Evolutionary conservation across 2,329 filamentous ascomycete genomes (phyloP), one percentile per base, ranked within the genome.

Genomic region (Talaromyces sp.): DNA sequence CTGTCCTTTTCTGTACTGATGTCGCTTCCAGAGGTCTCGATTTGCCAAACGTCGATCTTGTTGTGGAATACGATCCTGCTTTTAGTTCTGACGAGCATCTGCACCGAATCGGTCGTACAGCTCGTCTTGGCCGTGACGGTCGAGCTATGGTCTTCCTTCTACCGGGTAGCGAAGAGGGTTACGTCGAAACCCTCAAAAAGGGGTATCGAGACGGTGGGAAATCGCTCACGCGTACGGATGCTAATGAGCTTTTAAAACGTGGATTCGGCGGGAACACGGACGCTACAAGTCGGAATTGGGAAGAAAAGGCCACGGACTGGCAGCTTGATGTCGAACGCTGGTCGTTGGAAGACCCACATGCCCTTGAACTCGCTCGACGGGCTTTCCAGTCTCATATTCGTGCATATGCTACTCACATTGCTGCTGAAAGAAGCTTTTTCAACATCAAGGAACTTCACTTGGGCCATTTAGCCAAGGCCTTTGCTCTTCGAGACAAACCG

Each of bases 11-110:
- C 65, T 96, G 92, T 67, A 99, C 94, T 1, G 94, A 99, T 70
- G 94, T 99, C 56, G 91, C 94, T 12, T 94, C 94, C 21, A 91
- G 94, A 70, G 94, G 94, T 78, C 86, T 99, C 48, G 94, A 99
- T 80, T 85, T 99, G 17, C 93, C 93, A 0, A 93, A 94, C 56
- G 91, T 99, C 56, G 94, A 99, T 72, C 82, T 97, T 21, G 92
- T 99, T 55, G 85, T 99, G 60, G 94, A 99, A 74, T 97, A 96
- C 72, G 94, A 99, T 71, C 92, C 94, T 0, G 91, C 94, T 2
- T 97, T 97, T 76, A 91, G 89, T 71, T 87, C 91, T 26, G 90
- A 92, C 62, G 94, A 99, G 73, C 94, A 99, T 73, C 83, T 97
- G 8, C 94, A 99, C 77, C 88, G 94, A 59, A 91, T 97, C 59